Base-by-base conservation (phyloP, 768 basidiomycete species). In the Auricularia sp. region DNA sequence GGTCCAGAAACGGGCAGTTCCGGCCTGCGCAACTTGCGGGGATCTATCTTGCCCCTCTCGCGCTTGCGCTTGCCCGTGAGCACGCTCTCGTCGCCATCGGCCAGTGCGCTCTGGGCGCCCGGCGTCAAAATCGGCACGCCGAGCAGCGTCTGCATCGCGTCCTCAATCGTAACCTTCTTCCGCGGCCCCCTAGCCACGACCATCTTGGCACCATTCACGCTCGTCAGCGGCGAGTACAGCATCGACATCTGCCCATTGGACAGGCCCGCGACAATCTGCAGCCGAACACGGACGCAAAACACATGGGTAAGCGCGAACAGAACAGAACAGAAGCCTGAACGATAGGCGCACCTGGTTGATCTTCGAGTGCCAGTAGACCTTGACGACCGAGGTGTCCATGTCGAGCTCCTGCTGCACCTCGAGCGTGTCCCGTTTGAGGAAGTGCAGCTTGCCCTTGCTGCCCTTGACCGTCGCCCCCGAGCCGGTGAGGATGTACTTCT, bases 1-100 rank as follows among this genome's bases (percentile, higher is more conserved):
- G 94, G 94, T 13, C 97, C 97, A 67, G 82, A 88, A 63, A 99
- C 87, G 34, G 97, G 97, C 71, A 96, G 80, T 72, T 94, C 92
- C 24, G 97, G 97, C 68, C 94, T 83, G 71, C 84, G 84, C 77
- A 92, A 94, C 83, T 97, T 97, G 71, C 90, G 83, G 51, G 92
- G 89, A 77, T 97, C 93, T 81, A 84, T 76, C 68, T 92, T 78
- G 68, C 93, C 92, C 77, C 89, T 94, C 70, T 98, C 94, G 67
- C 89, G 79, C 79, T 92, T 94, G 65, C 96, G 83, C 76, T 98
- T 96, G 66, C 81, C 82, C 54, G 83, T 83, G 64, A 62, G 54
- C 34, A 63, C 67, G 2, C 63, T 45, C 14, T 69, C 68, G 63
- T 77, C 77, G 35, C 90, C 82, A 69, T 98, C 97, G 58, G 87